Base-by-base conservation (phyloP, 345 rosid species). In the Aquilaria malaccensis region DNA sequence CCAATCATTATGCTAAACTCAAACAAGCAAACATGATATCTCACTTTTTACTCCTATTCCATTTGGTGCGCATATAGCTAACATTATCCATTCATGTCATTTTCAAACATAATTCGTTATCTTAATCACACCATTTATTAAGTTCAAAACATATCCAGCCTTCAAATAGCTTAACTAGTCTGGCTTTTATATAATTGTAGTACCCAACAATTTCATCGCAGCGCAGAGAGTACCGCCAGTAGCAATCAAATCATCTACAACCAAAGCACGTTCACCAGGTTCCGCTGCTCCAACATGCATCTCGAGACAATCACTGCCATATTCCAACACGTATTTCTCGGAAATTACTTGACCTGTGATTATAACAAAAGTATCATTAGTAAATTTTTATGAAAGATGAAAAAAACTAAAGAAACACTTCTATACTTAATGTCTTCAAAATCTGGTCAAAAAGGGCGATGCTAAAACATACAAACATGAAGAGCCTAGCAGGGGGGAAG, bases 171-270 rank as follows among this genome's bases (percentile, higher is more conserved):
- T 32, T 68, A 30, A 0, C 22, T 22, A 22, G 22, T 22, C 22
- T 22, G 22, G 22, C 22, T 22, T 22, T 22, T 22, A 22, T 22
- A 22, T 22, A 22, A 22, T 30, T 62, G 60, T 61, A n/a, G 65
- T 83, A 94, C 99, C 96, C 12, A 94, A 84, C 71, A 90, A 75
- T 63, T 80, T 94, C 78, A 90, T 94, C 61, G 99, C 99, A 48
- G 97, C 97, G 50, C 93, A 80, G 15, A 90, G 88, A 55, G 99
- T 90, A 64, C 99, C 97, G 1, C 99, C 99, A 13, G 99, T 94
- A 13, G 99, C 99, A 55, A 94, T 79, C 33, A 90, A 70, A 69
- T 90, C 99, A 67, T 88, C 99, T 13, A 94, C 95, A 50, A 94
- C 91, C 76, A 94, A 68, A 60, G 85, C 97, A 30, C 82, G 85